Evolutionary conservation across 2,329 filamentous ascomycete species (phyloP), one percentile per base, ranked within the genome.

Genomic region (Aureobasidium sp.): DNA sequence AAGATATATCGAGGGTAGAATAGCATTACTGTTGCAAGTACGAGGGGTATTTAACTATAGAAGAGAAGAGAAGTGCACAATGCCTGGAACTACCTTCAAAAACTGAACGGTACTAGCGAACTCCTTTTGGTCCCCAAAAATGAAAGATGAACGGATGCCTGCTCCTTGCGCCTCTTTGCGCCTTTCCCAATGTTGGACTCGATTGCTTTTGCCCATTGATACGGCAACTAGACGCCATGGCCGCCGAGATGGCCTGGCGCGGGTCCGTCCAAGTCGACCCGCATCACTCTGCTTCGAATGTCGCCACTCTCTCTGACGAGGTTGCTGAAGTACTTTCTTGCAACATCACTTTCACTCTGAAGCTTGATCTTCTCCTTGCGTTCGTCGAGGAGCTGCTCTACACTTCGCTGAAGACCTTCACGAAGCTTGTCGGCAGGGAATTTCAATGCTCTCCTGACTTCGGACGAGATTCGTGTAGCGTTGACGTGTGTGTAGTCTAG

Each of bases 401-500:
- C 87, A 32, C 87, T 91, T 60, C 89, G 87, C 69, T 95, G 88
- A 34, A 99, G 83, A 59, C 88, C 87, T 47, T 91, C 86, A 60
- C 92, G 87, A 8, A 99, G 84, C 69, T 91, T 92, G 70, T 93
- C 89, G 1, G 92, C 90, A 0, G 94, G 94, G 69, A 89, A 86
- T 64, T 90, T 90, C 43, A 99, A 84, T 9, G 96, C 91, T 72
- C 92, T 90, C 67, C 93, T 90, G 46, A 96, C 91, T 61, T 95
- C 89, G 29, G 85, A 82, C 26, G 90, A 87, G 70, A 99, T 95
- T 60, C 94, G 89, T 20, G 83, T 81, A 48, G 92, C 86, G 77
- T 99, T 99, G 67, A 84, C 78, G 75, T 99, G 94, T 1, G 94
- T 90, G 72, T 97, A 99, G 77, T 99, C 94, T 71, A 96, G 86